Percentiles rank a stretch among this genome's conserved stretches.
Evolutionary conservation across 352 stramenopile genomes (phyloP).

Genomic region (Phytophthora cryptogea): DNA sequence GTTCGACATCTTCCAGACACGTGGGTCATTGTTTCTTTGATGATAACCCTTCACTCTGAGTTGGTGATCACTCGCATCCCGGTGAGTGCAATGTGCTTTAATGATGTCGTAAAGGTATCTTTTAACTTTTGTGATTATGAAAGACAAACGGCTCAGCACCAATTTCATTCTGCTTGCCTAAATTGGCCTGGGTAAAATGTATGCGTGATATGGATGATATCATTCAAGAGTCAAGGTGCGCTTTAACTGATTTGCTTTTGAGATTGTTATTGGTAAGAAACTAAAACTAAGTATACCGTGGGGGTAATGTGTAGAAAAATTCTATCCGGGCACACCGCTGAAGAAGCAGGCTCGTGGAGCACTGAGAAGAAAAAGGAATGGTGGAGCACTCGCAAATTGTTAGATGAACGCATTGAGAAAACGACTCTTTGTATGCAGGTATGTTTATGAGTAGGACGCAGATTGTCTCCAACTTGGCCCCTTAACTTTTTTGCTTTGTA

Average conservation of each 20-base stretch:
- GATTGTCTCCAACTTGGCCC: not conserved
- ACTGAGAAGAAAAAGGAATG: conserved; percentile 73
- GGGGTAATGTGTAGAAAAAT: conserved; percentile 39
- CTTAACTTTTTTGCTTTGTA: conserved; percentile 31
- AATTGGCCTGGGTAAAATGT: conserved; percentile 42
- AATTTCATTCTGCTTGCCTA: conserved; percentile 56
- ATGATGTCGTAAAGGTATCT: not conserved
- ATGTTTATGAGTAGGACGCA: not conserved
- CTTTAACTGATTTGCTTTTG: not conserved
- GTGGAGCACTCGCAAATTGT: conserved; percentile 68
- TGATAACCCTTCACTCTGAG: conserved; percentile 45
- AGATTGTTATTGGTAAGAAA: not conserved
- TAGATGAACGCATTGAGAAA: conserved; percentile 53
- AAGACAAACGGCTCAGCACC: conserved; percentile 51
- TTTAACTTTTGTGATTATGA: conserved; percentile 15
- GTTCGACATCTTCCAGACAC: conserved; percentile 39
- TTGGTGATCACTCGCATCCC: conserved; percentile 49
- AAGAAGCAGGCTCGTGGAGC: conserved; percentile 59
- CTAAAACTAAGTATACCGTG: not conserved
- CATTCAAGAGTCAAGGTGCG: conserved; percentile 66
- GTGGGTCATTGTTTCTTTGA: conserved; percentile 52
- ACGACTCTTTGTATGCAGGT: conserved; percentile 63
- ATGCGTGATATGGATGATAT: conserved; percentile 53
- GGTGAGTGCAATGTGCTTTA: conserved; percentile 29
- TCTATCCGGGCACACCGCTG: conserved; percentile 59